Evolutionary conservation across 129 eudicot genomes (phyloP), one percentile per base, ranked within the genome.

Genomic region (Pseudognaphalium luteoalbum): DNA sequence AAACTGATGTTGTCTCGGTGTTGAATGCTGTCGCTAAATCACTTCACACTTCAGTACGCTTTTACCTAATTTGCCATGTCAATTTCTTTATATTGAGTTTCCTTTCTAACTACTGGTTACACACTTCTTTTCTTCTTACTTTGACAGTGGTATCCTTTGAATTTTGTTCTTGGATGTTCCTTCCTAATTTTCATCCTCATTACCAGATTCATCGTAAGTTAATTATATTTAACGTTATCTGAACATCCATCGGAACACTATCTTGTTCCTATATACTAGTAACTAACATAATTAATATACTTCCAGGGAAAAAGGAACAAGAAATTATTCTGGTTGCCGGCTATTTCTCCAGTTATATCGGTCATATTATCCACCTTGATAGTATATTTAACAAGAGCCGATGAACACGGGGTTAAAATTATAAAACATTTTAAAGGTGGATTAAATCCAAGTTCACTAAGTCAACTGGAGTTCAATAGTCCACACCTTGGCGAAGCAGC

Each of bases 301-400:
- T 54, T 75, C 6, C 87, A 88, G 97, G 88, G 90, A 0, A 85
- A 82, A 66, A 88, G 73, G 81, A 85, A 91, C 79, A 85, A 80
- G 78, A 86, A 80, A 16, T 52, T 91, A 30, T 91, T 88, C 85
- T 91, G 97, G 97, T 30, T 91, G 74, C 84, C 91, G 1, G 95
- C 97, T 20, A 80, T 88, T 75, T 90, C 97, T 29, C 97, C 97
- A 4, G 90, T 91, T 22, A 50, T 86, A 59, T 85, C 92, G 1
- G 95, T 91, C 14, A 76, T 88, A 19, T 58, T 88, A 30, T 87
- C 95, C 12, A 86, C 92, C 6, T 42, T 83, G 76, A 76, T 91
- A 19, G 95, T 87, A 21, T 91, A 81, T 60, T 51, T 87, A 29
- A 80, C 88, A 6, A 87, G 85, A 77, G 97, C 87, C 3, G 92